Conservation (phyloP, 2,329 filamentous ascomycete genomes). For the Aureobasidium sp. region DNA sequence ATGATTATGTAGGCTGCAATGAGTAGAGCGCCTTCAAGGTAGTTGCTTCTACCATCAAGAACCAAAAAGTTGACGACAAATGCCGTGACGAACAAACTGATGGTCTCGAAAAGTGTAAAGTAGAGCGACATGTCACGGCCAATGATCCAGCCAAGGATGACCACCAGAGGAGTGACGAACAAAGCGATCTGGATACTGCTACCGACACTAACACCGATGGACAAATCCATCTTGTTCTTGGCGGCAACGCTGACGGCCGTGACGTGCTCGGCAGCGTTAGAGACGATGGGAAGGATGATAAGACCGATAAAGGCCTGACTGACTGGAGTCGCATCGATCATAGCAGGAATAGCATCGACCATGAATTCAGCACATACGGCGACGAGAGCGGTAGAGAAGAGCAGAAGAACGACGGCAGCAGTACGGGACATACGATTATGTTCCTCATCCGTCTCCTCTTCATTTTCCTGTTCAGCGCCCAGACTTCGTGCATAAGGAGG, state of each 20-base stretch:
- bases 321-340: constrained; percentile 50
- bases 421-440: constrained; percentile 46
- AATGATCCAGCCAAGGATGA: constrained; percentile 72
- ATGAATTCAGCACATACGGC: constrained; percentile 63
- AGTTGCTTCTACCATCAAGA: constrained; percentile 73
- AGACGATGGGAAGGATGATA: constrained; percentile 74
- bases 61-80: constrained; percentile 83
- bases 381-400: constrained; percentile 47
- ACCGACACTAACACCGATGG: constrained; percentile 71
- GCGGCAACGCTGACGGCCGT: constrained; percentile 71
- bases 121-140: constrained; percentile 59
- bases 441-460: constrained; percentile 23
- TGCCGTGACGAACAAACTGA: constrained; percentile 73
- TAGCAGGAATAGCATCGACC: constrained; percentile 61
- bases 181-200: constrained; percentile 74
- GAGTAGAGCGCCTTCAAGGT: constrained; percentile 67
- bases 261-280: constrained; percentile 74
- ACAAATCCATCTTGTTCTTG: constrained; percentile 80
- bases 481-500: constrained; percentile 1
- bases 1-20: constrained; percentile 76
- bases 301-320: constrained; percentile 70
- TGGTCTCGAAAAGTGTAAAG: constrained; percentile 53
- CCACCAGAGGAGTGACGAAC: constrained; percentile 67
- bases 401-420: constrained; percentile 45
- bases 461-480: neutral